Evolutionary conservation across 306 rosid species (phyloP), one percentile per base, ranked within the genome.

Genomic region (Echinosophora koreensis): DNA sequence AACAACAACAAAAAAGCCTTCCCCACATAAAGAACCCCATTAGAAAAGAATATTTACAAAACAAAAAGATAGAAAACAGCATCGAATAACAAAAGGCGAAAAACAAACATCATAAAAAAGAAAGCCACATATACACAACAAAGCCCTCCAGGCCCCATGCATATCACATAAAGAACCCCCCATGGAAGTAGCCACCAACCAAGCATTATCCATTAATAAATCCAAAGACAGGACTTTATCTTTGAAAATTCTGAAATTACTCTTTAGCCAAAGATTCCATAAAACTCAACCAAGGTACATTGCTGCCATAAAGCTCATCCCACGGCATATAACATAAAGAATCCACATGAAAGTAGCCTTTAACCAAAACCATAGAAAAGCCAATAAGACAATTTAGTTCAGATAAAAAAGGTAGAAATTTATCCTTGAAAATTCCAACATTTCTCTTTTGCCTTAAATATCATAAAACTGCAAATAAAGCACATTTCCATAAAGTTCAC

Each of bases 271-370:
- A 47, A 78, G 54, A 59, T 35, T 13, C 67, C 22, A 17, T 35
- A 27, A 49, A 76, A 64, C 46, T 30, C 51, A 42, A 56, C 30
- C 17, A 44, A 64, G 46, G 16, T 9, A 37, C 11, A 6, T 64
- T 37, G 65, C 49, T n/a, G n/a, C n/a, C 72, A 69, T 17, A 51
- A 52, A 38, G 63, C 32, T 70, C 32, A 51, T 50, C 80, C 52
- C 30, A 32, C 8, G 6, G 69, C 30, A 44, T 13, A 39, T 65
- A 34, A 38, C 41, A 8, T 52, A 52, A 41, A 30, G 55, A 55
- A 35, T 18, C 8, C 59, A 59, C 9, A 22, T 17, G 3, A 28
- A 67, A 42, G 61, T 68, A 47, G 50, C 50, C 64, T 35, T 35
- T 35, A 27, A 69, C 28, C 18, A 77, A 58, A 28, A 66, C 28